Evolutionary conservation across 1,284 basidiomycete species (phyloP), one percentile per base, ranked within the genome.

Genomic region (Boletellus dicymbophilus): DNA sequence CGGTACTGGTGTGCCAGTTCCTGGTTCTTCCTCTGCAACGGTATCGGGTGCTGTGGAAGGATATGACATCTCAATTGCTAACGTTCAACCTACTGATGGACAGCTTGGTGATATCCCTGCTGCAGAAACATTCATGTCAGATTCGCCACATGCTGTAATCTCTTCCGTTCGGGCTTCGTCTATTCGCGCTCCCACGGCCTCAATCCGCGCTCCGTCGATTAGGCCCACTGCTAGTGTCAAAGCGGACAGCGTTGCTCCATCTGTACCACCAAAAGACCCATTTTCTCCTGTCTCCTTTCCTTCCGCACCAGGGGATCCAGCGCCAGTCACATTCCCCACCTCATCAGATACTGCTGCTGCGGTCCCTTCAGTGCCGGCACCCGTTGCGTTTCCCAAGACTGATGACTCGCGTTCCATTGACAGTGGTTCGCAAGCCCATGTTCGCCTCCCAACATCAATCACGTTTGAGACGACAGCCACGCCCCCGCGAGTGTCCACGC

Each of bases 401-500:
- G 72, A 66, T 47, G 59, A 65, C 43, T 59, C 56, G 6, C 59
- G 59, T 25, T 66, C 64, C 1, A 46, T 68, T 22, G 58, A 67
- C 20, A 65, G 67, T 15, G 57, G 53, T 27, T 63, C 61, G 5
- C 65, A 64, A 39, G 37, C 63, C 11, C 61, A 63, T 41, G 20
- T 52, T 37, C 65, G 62, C n/a, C 56, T 63, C 44, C 52, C 65
- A 63, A 57, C 62, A 15, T 51, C 59, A 27, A 55, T 83, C 18
- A 81, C 82, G 1, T 84, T 84, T 57, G 80, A 76, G 40, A 68
- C 73, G 9, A 59, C 52, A 30, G 70, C 69, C 44, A 71, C 73
- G 20, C 74, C 73, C 20, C 72, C 74, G 25, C 76, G 76, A 28
- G 77, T 76, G 39, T 81, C 79, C 23, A 85, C 88, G 11, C 85